Evolutionary conservation across 2,329 filamentous ascomycete genomes (phyloP).

Genomic region (Trichophyton benhamiae): DNA sequence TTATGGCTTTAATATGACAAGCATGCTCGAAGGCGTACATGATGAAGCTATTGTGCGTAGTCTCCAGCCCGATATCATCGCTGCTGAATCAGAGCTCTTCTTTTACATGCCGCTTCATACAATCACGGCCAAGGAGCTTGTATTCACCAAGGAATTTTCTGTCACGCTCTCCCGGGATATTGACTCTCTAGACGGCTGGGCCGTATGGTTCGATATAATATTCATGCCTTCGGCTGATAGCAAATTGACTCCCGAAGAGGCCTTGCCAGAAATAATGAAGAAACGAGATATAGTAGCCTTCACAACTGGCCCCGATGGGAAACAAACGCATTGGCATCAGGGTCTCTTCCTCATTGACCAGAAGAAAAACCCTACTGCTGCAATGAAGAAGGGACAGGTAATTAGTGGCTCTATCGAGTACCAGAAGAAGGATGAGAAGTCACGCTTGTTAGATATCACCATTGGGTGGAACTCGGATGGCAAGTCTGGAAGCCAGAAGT

Average conservation of each 20-base stretch:
- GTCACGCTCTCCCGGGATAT: conserved; percentile 50
- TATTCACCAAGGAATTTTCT: conserved; percentile 59
- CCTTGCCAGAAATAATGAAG: conserved; percentile 49
- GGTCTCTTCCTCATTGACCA: conserved; percentile 60
- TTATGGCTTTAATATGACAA: conserved; percentile 88
- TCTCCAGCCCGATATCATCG: conserved; percentile 47
- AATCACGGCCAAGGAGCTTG: conserved; percentile 57
- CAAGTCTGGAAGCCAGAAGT: conserved; percentile 26
- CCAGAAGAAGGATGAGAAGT: conserved; percentile 54
- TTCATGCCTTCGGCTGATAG: conserved; percentile 54
- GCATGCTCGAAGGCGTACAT: conserved; percentile 73
- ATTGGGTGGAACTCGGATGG: conserved; percentile 48
- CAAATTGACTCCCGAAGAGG: conserved; percentile 41
- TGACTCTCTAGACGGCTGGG: conserved; percentile 68
- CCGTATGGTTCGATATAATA: conserved; percentile 91
- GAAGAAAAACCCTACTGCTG: conserved; percentile 35
- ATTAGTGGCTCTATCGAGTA: conserved; percentile 60
- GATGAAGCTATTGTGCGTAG: conserved; percentile 70
- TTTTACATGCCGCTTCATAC: conserved; percentile 65
- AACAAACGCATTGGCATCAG: conserved; percentile 84
- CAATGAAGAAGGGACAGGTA: conserved; percentile 43
- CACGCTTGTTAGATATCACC: conserved; percentile 54
- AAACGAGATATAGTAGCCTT: conserved; percentile 59
- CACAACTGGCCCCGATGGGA: conserved; percentile 67
- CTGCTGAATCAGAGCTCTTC: conserved; percentile 50